Conservation (phyloP, 495 filamentous ascomycete species). For the Lineolata rhizophorae region DNA sequence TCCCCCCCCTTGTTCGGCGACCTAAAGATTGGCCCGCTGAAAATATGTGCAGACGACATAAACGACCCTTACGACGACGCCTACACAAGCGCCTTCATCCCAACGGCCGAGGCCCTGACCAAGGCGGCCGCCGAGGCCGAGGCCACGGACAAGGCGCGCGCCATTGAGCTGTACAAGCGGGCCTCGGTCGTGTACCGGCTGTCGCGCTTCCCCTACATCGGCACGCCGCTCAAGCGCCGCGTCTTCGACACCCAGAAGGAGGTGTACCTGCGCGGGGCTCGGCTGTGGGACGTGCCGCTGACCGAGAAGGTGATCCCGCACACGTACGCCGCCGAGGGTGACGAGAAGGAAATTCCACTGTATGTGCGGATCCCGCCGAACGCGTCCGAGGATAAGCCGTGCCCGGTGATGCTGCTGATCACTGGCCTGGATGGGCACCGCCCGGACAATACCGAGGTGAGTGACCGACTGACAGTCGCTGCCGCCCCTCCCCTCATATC, state of each 20-base stretch:
- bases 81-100: constrained; percentile 42
- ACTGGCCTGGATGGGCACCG: constrained; percentile 59
- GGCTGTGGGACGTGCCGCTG: constrained; percentile 30
- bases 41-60: constrained; percentile 22
- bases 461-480: too few relatives aligned
- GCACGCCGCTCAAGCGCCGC: constrained; percentile 24
- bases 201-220: constrained; percentile 51
- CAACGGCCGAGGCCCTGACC: constrained; percentile 28
- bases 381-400: constrained; percentile 18
- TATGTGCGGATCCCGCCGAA: constrained; percentile 34
- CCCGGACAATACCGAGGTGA: constrained; percentile 39
- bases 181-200: constrained; percentile 50
- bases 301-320: constrained; percentile 36
- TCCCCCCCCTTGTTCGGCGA: too few relatives aligned
- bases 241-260: constrained; percentile 47
- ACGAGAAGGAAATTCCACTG: constrained; percentile 34
- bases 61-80: constrained; percentile 38
- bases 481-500: too few relatives aligned
- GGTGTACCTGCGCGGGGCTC: constrained; percentile 35
- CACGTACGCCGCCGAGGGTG: constrained; percentile 21
- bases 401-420: constrained; percentile 41
- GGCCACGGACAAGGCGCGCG: constrained; percentile 11
- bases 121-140: constrained; percentile 23
- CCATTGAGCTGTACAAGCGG: constrained; percentile 39
- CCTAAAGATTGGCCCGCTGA: too few relatives aligned